Conservation (phyloP, 805 yeast species). For the Lipomyces orientalis region DNA sequence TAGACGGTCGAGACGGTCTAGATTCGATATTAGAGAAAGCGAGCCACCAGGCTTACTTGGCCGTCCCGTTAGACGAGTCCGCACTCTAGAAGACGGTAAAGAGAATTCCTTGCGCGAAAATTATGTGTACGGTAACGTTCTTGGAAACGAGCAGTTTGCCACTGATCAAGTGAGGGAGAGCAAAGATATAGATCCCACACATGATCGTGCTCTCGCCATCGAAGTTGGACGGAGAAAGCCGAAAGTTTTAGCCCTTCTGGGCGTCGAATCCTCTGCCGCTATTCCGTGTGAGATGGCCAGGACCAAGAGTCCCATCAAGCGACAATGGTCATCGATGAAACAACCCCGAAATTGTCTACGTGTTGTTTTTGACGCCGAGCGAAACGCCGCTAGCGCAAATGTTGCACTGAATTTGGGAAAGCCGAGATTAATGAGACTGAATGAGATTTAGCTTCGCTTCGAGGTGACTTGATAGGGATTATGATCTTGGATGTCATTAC, state of each 20-base stretch:
- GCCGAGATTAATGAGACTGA: conserved; percentile 3
- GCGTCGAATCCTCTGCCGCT: not conserved
- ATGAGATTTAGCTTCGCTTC: not conserved
- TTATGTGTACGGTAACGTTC: not conserved
- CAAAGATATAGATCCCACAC: not conserved
- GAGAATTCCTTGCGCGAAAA: not conserved
- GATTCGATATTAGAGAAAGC: not conserved
- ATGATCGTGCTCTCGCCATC: conserved; percentile 7
- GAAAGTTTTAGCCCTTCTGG: conserved; percentile 17
- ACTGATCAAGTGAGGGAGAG: not conserved
- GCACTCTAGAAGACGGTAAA: not conserved
- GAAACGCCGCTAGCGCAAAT: not conserved
- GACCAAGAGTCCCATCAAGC: not conserved
- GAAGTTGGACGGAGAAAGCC: conserved; percentile 12
- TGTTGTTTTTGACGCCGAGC: not conserved
- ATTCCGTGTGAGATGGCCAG: not conserved
- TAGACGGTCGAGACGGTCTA: not conserved
- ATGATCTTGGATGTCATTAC: too few species aligned
- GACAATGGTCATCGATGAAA: not conserved
- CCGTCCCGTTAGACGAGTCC: not conserved
- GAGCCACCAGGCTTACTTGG: not conserved
- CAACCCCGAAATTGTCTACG: not conserved
- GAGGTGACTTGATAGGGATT: too few species aligned
- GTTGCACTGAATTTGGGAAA: conserved; percentile 16
- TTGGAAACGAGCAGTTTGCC: not conserved